Evolutionary conservation across 2,329 filamentous ascomycete genomes (phyloP).

Genomic region (Remersonia thermophila): DNA sequence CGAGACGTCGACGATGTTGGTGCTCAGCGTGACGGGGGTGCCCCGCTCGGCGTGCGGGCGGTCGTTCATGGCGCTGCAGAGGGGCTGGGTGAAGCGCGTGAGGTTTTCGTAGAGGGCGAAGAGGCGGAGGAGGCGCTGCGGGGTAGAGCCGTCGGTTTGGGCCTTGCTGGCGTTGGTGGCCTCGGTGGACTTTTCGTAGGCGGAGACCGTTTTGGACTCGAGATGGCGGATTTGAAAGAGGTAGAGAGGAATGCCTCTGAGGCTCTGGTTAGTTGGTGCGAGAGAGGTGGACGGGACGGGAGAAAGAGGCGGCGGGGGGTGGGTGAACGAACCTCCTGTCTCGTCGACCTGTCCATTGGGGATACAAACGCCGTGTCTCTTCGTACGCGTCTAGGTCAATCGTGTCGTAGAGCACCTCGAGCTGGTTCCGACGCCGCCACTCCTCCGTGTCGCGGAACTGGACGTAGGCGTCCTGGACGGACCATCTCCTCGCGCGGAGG

Average conservation of each 20-base stretch:
- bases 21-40: conserved; percentile 84
- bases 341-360: conserved; percentile 86
- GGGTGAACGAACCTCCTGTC: conserved; percentile 43
- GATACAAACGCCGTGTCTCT: conserved; percentile 67
- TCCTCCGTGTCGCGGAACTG: conserved; percentile 85
- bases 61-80: conserved; percentile 64
- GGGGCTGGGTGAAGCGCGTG: conserved; percentile 71
- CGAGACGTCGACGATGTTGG: conserved; percentile 89
- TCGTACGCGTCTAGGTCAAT: conserved; percentile 82
- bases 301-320: too few relatives aligned
- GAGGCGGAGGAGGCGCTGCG: conserved; percentile 67
- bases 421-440: conserved; percentile 69
- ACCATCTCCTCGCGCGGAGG: conserved; percentile 72
- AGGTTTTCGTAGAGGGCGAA: conserved; percentile 93
- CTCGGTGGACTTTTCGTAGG: conserved; percentile 60
- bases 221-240: conserved; percentile 78
- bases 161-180: conserved; percentile 44
- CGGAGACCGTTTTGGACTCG: conserved; percentile 66
- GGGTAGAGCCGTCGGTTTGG: conserved; percentile 52
- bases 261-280: not conserved
- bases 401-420: conserved; percentile 70
- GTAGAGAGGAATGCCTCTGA: conserved; percentile 79
- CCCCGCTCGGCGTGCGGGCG: conserved; percentile 49
- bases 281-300: not conserved
- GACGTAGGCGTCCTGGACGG: conserved; percentile 60